Evolutionary conservation across 306 rosid genomes (phyloP), one percentile per base, ranked within the genome.

Genomic region (Ceratonia siliqua): DNA sequence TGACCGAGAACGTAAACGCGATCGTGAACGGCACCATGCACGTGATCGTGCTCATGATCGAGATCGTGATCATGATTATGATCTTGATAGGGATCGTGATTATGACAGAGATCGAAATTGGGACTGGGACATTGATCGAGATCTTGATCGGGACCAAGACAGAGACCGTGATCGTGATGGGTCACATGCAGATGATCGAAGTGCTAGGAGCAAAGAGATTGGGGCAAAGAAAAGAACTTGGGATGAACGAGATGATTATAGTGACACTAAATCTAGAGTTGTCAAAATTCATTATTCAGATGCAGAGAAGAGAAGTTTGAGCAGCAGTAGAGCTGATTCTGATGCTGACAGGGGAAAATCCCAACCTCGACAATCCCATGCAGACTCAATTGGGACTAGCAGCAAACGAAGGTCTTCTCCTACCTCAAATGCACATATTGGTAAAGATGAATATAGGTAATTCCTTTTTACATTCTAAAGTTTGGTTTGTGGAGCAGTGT

Each of bases 221-320:
- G 89, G 89, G 79, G 84, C 90, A 70, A 95, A 86, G 89, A 95
- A 85, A 87, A 86, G 93, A 84, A 82, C 92, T 49, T 88, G 92
- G 14, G 91, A 85, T 76, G 99, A 87, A 66, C 89, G 83, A 36
- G 96, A 90, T 79, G 99, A 90, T 75, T 75, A 76, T 68, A 49
- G 35, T 83, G 93, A 92, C 69, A 53, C 85, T 80, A 93, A 87
- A 75, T 83, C 91, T 67, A 87, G 91, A 84, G 84, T 83, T 75
- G 76, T 77, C 56, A 95, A 89, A 81, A 68, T 79, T 77, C 86
- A 85, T 33, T 86, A 84, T 81, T 71, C 91, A 72, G 94, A 90
- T 58, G 56, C 82, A 33, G 98, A 92, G 85, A 92, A 90, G 85
- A 95, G 85, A 80, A 79, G 81, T 74, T 65, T 68, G 77, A 88